Evolutionary conservation across 2,329 filamentous ascomycete species (phyloP), one percentile per base, ranked within the genome.

Genomic region (Hypoxylon sp.): DNA sequence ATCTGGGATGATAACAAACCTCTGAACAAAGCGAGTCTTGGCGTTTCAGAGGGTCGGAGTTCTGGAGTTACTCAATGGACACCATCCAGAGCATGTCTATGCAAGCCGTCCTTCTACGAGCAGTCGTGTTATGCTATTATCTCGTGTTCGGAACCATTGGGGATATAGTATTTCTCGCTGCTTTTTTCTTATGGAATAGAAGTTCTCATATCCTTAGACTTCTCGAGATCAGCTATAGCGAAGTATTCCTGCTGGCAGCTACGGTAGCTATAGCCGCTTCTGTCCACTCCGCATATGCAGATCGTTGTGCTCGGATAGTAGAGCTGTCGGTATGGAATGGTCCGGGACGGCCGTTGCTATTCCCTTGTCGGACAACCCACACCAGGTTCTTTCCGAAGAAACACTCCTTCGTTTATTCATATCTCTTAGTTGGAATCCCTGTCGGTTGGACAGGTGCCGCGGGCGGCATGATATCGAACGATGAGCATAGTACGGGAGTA

Each of bases 381-480:
- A 82, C 86, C 3, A 84, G 91, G 17, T 76, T 91, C n/a, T 89
- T 91, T 63, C 92, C 92, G 0, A 84, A 88, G 74, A 87, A 85
- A 65, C 90, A 94, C 75, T 85, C 85, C 0, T 94, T 94, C 74
- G 82, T 82, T 0, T 93, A 93, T 75, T 89, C 90, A 0, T 93
- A 94, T 76, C 84, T 94, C 1, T 83, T 90, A 50, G 88, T 90
- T 26, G 91, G 91, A 0, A 83, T 92, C 44, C 91, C 91, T 0
- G 84, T 94, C 24, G 86, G 86, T n/a, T 89, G 87, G 78, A 80
- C 81, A 55, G 90, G 89, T 5, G 81, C 80, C 46, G 79, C 82
- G n/a, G 85, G 84, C 50, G 84, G 84, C 9, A 81, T 91, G 69
- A 75, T 92, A 35, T 90, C 90, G 1, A 79, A 79, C 5, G 81